These are phyloP conservation scores for Talaromyces ruber DNA, from an alignment of 495 filamentous ascomycete species.

Conservation along the genomic window DNA sequence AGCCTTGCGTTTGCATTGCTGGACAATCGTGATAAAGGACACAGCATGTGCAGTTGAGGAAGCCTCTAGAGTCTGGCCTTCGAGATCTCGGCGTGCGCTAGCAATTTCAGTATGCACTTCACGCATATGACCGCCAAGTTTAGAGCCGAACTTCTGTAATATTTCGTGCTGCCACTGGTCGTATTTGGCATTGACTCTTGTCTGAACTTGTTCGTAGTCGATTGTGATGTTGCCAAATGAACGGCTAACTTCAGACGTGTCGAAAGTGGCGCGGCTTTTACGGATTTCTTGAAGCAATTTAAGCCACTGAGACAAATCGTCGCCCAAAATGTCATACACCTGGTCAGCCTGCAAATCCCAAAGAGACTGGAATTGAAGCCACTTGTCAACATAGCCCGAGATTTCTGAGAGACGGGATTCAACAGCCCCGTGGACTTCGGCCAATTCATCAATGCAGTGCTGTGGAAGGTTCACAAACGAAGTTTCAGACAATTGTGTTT, in stretches of 20 bases:
- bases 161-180: slow-evolving; percentile 99
- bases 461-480: slow-evolving; percentile 83
- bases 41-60: slow-evolving; percentile 94
- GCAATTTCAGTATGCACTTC: slow-evolving; percentile 86
- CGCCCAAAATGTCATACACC: slow-evolving; percentile 84
- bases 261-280: slow-evolving; percentile 86
- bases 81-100: slow-evolving; percentile 77
- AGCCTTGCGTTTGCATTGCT: slow-evolving; percentile 87
- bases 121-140: slow-evolving; percentile 81
- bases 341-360: slow-evolving; percentile 97
- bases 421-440: slow-evolving; percentile 68
- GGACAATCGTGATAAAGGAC: slow-evolving; percentile 95
- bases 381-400: slow-evolving; percentile 82
- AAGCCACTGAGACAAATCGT: slow-evolving; percentile 85
- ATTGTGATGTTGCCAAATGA: slow-evolving; percentile 90
- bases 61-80: slow-evolving; percentile 82
- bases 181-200: slow-evolving; percentile 96
- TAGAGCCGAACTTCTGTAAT: slow-evolving; percentile 77
- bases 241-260: slow-evolving; percentile 84
- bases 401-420: slow-evolving; percentile 72
- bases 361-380: slow-evolving; percentile 96
- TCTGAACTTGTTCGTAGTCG: slow-evolving; percentile 96
- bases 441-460: slow-evolving; percentile 66
- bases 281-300: slow-evolving; percentile 92
- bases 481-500: slow-evolving; percentile 50